Evolutionary conservation across 176 grass and related monocot genomes (phyloP).

Genomic region (Saccharum spontaneum): DNA sequence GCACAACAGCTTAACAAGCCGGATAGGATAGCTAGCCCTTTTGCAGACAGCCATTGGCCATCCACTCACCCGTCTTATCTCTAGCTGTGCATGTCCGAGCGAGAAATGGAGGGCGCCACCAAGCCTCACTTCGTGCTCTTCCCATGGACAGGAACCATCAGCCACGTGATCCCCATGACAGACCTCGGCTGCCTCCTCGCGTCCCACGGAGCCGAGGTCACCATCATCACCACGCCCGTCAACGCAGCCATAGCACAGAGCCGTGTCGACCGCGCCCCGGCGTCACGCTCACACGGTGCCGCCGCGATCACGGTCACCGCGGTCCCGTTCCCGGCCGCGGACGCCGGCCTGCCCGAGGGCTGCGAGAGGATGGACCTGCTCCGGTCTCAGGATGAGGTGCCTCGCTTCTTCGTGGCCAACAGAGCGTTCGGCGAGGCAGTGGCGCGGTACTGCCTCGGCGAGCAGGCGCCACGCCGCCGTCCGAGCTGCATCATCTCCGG

Average conservation of each 20-base stretch:
- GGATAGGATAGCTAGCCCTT: background rate
- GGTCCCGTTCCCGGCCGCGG: slow-evolving; percentile 48
- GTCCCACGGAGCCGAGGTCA: slow-evolving; percentile 36
- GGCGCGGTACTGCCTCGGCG: too few relatives aligned
- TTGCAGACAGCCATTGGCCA: background rate
- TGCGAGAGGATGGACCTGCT: slow-evolving; percentile 55
- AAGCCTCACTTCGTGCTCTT: slow-evolving; percentile 56
- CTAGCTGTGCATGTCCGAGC: too few relatives aligned
- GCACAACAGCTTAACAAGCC: background rate
- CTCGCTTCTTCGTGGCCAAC: too few relatives aligned
- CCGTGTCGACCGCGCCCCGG: slow-evolving; percentile 22
- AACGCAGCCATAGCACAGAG: slow-evolving; percentile 38
- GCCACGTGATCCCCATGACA: slow-evolving; percentile 52
- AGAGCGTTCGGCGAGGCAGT: too few relatives aligned
- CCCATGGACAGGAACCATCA: slow-evolving; percentile 50
- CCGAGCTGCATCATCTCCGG: too few relatives aligned
- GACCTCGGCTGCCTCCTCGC: slow-evolving; percentile 65
- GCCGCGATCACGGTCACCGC: slow-evolving; percentile 32
- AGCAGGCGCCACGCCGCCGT: too few relatives aligned
- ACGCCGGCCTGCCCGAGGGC: slow-evolving; percentile 45
- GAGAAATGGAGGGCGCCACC: slow-evolving; percentile 13
- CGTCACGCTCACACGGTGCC: background rate
- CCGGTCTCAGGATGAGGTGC: slow-evolving; percentile 17
- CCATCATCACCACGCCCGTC: slow-evolving; percentile 57
- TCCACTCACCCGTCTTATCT: too few relatives aligned